Evolutionary conservation across 306 rosid species (phyloP).

Genomic region (Gastrolobium villosum): DNA sequence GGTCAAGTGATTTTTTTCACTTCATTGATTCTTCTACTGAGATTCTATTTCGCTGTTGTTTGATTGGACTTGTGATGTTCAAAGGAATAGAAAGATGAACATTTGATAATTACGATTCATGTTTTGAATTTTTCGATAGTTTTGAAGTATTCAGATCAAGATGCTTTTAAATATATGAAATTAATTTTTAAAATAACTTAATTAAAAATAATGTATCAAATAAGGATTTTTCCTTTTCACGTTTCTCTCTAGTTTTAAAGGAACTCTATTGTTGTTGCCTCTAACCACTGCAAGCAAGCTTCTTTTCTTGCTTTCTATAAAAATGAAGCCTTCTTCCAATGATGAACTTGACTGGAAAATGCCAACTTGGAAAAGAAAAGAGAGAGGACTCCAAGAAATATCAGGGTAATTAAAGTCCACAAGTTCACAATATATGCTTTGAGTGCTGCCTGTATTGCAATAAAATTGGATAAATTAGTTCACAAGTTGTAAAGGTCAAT

Average conservation of each 20-base stretch:
- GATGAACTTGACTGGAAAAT: constrained; percentile 75
- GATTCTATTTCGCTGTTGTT: too few species aligned
- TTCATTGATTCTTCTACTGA: too few species aligned
- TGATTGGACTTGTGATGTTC: too few species aligned
- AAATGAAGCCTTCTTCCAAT: constrained; percentile 71
- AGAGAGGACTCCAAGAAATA: constrained; percentile 57
- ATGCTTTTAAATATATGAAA: too few species aligned
- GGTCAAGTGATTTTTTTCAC: too few species aligned
- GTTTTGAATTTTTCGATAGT: too few species aligned
- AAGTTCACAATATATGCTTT: constrained; percentile 47
- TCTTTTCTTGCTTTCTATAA: not conserved
- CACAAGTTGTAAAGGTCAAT: constrained; percentile 11
- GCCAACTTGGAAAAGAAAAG: constrained; percentile 69
- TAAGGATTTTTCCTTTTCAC: constrained; percentile 34
- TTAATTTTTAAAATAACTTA: too few species aligned
- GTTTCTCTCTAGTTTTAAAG: not conserved
- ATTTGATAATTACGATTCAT: too few species aligned
- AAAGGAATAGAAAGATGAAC: too few species aligned
- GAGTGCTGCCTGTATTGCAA: not conserved
- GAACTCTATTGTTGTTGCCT: constrained; percentile 28
- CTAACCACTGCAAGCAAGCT: constrained; percentile 16
- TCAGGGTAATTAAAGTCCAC: constrained; percentile 58
- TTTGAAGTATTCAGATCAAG: too few species aligned
- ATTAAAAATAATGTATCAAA: too few species aligned
- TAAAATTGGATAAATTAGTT: constrained; percentile 19